phyloP scores from a whole-genome alignment of 1,139 yeast genomes.

The Blastobotrys apis region DNA sequence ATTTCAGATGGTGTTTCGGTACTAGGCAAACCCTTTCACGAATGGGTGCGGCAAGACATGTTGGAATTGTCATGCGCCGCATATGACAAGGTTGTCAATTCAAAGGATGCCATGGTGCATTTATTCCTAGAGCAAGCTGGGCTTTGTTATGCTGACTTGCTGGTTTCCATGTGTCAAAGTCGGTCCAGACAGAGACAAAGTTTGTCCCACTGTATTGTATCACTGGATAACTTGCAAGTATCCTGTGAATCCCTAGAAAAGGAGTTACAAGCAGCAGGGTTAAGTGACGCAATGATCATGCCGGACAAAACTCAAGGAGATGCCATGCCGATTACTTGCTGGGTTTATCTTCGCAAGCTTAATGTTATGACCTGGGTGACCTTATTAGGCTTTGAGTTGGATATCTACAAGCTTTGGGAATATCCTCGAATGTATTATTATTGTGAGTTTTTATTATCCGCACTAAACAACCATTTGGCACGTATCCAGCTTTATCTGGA shows the following conservation, averaged over 20 bases:
- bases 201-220: slow-evolving; percentile 48
- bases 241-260: slow-evolving; percentile 80
- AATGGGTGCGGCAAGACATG: slow-evolving; percentile 34
- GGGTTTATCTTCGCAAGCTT: slow-evolving; percentile 62
- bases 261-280: slow-evolving; percentile 10
- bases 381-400: slow-evolving; percentile 71
- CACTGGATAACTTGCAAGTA: slow-evolving; percentile 84
- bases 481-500: slow-evolving; percentile 47
- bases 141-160: slow-evolving; percentile 42
- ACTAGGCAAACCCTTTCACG: slow-evolving; percentile 20
- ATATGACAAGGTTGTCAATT: slow-evolving; percentile 17
- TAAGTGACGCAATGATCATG: slow-evolving; percentile 13
- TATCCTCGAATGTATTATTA: slow-evolving; percentile 66
- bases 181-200: slow-evolving; percentile 80
- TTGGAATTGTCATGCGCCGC: slow-evolving; percentile 29
- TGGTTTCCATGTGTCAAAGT: slow-evolving; percentile 62
- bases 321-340: slow-evolving; percentile 60
- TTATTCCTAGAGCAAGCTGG: slow-evolving; percentile 30
- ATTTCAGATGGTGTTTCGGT: slow-evolving; percentile 20
- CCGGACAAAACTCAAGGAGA: slow-evolving; percentile 26
- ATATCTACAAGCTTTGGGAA: slow-evolving; percentile 71
- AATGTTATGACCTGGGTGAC: slow-evolving; percentile 67
- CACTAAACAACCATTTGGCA: slow-evolving; percentile 46
- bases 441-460: slow-evolving; percentile 49
- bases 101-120: slow-evolving; percentile 19